phyloP scores from a whole-genome alignment of 192 early-diverging fungal species.

The Coemansia sp. region DNA sequence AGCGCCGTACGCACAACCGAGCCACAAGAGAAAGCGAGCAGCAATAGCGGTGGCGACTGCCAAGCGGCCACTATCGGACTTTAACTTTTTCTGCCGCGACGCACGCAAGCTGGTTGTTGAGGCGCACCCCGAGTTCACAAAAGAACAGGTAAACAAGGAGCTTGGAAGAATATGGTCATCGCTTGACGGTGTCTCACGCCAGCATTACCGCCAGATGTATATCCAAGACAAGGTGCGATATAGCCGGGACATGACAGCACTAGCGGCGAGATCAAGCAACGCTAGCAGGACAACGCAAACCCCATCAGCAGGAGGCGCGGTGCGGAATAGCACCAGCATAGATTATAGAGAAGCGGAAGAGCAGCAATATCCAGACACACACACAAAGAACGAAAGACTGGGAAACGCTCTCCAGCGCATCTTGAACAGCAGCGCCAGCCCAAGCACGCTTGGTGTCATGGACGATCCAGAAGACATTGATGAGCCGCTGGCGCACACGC shows the following conservation, averaged over 20 bases:
- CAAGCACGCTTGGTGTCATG: background rate
- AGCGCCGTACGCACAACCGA: background rate
- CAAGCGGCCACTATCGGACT: constrained; percentile 47
- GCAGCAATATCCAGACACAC: too few relatives aligned
- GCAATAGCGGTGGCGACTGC: constrained; percentile 1
- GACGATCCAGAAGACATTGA: constrained; percentile 20
- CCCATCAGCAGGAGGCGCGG: too few relatives aligned
- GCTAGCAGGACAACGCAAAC: background rate
- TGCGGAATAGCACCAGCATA: background rate
- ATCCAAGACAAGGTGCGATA: constrained; percentile 43
- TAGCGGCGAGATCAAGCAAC: background rate
- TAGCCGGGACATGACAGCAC: constrained; percentile 13
- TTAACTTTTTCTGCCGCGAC: constrained; percentile 52
- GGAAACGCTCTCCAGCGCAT: constrained; percentile 40
- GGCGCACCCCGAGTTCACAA: constrained; percentile 42
- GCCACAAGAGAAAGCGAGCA: background rate
- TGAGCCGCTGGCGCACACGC: constrained; percentile 28
- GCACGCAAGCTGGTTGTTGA: constrained; percentile 48
- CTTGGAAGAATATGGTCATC: constrained; percentile 46
- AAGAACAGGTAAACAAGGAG: constrained; percentile 50
- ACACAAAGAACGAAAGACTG: background rate
- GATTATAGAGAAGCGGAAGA: background rate
- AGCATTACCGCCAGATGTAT: constrained; percentile 43
- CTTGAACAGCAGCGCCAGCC: constrained; percentile 9
- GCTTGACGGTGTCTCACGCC: constrained; percentile 30